These are phyloP conservation scores for Penicillium bialowiezense DNA, from an alignment of 495 filamentous ascomycete species.

Conservation along the genomic window DNA sequence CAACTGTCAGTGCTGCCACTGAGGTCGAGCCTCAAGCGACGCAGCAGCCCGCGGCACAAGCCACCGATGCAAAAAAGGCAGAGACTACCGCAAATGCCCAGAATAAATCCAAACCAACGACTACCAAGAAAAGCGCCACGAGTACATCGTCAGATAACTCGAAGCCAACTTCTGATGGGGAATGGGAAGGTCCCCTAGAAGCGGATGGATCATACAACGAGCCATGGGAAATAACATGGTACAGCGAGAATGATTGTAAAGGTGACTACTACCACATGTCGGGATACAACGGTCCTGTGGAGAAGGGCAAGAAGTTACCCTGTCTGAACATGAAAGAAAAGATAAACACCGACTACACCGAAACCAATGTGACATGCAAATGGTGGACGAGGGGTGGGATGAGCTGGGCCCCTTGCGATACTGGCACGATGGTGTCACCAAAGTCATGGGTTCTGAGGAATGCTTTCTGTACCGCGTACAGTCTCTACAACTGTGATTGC, in stretches of 20 bases:
- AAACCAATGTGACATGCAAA: neutral
- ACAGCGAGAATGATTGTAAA: neutral
- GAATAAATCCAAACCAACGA: too few relatives aligned
- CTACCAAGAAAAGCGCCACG: too few relatives aligned
- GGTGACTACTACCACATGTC: neutral
- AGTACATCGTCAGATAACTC: too few relatives aligned
- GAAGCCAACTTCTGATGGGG: too few relatives aligned
- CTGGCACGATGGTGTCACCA: neutral
- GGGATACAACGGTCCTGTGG: neutral
- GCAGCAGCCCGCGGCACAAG: neutral
- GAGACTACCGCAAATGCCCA: too few relatives aligned
- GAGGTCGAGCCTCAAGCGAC: neutral
- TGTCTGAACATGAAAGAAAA: neutral
- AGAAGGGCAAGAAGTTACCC: too few relatives aligned
- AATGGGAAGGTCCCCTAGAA: too few relatives aligned
- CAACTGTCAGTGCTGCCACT: neutral
- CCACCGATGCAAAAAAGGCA: too few relatives aligned
- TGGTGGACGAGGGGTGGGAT: neutral
- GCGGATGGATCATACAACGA: neutral
- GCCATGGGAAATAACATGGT: neutral
- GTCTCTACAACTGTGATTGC: neutral
- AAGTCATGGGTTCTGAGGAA: neutral
- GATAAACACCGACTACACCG: neutral
- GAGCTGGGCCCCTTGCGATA: neutral
- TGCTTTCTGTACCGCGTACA: neutral